Conservation (phyloP, 169 alveolate genomes). For the Pseudocohnilembus persalinus region DNA sequence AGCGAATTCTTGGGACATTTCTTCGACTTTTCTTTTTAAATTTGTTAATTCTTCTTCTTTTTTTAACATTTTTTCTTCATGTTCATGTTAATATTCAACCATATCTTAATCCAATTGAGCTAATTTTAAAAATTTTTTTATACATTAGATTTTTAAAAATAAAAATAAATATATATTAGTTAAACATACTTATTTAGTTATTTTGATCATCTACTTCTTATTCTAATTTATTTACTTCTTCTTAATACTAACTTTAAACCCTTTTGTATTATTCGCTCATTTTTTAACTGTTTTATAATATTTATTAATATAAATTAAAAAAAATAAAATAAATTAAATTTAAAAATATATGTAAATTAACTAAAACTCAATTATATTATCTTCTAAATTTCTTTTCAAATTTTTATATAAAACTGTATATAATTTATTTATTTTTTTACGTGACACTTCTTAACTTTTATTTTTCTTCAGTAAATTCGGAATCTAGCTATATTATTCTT, state of each 20-base stretch:
- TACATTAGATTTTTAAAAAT: background rate
- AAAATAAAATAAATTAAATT: conserved; percentile 51
- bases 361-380: too few relatives aligned
- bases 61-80: conserved; percentile 50
- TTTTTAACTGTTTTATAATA: conserved; percentile 18
- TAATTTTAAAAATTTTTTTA: conserved; percentile 1
- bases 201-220: background rate
- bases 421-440: conserved; percentile 35
- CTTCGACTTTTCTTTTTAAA: conserved; percentile 67
- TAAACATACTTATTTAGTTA: background rate
- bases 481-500: conserved; percentile 53
- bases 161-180: background rate
- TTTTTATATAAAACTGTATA: background rate
- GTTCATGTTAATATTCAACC: conserved; percentile 42
- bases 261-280: background rate
- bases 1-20: conserved; percentile 75
- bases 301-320: conserved; percentile 70
- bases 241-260: background rate
- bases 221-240: background rate
- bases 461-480: conserved; percentile 58
- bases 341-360: background rate
- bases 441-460: conserved; percentile 40
- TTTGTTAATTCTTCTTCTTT: conserved; percentile 76
- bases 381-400: background rate
- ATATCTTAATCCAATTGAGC: conserved; percentile 51